These are phyloP conservation scores for Pythium periplocum DNA, from an alignment of 352 stramenopile genomes.

Conservation along the genomic window DNA sequence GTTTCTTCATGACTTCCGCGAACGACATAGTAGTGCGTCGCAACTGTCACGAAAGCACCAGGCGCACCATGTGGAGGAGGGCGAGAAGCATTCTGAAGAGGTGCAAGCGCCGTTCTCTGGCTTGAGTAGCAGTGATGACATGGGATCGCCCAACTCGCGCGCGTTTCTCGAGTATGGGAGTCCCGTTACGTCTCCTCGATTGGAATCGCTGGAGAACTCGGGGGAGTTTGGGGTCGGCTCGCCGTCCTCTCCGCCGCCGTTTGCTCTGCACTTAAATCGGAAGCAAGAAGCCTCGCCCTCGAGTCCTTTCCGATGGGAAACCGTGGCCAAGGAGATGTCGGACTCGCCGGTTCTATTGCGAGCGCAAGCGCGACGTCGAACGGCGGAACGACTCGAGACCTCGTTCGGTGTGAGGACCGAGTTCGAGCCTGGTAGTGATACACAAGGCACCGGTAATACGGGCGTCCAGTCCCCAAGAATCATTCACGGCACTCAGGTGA, in stretches of 20 bases:
- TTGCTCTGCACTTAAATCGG: constrained; percentile 33
- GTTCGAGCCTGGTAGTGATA: constrained; percentile 17
- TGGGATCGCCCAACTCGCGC: constrained; percentile 21
- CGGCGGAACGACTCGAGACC: constrained; percentile 23
- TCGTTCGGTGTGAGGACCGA: constrained; percentile 41
- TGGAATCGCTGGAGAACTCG: constrained; percentile 49
- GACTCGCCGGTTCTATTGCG: constrained; percentile 52
- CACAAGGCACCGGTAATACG: constrained; percentile 19
- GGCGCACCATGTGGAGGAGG: no score
- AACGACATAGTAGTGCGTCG: constrained; percentile 1
- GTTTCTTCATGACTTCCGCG: constrained; percentile 44
- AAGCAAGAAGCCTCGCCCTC: constrained; percentile 5
- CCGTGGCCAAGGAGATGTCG: constrained; percentile 43
- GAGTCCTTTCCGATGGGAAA: constrained; percentile 70
- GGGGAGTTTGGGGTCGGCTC: constrained; percentile 44
- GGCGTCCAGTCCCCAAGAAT: constrained; percentile 34
- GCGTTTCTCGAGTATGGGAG: constrained; percentile 57
- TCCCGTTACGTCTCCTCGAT: constrained; percentile 48
- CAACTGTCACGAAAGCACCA: no score
- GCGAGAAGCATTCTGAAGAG: constrained; percentile 16
- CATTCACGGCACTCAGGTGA: constrained; percentile 32
- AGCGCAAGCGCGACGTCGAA: constrained; percentile 30
- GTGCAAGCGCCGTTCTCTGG: constrained; percentile 22
- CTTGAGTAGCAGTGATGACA: constrained; percentile 41
- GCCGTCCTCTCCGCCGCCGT: constrained; percentile 59